Conservation (phyloP, 768 basidiomycete genomes). For the Cantharellus cinnabarinus region DNA sequence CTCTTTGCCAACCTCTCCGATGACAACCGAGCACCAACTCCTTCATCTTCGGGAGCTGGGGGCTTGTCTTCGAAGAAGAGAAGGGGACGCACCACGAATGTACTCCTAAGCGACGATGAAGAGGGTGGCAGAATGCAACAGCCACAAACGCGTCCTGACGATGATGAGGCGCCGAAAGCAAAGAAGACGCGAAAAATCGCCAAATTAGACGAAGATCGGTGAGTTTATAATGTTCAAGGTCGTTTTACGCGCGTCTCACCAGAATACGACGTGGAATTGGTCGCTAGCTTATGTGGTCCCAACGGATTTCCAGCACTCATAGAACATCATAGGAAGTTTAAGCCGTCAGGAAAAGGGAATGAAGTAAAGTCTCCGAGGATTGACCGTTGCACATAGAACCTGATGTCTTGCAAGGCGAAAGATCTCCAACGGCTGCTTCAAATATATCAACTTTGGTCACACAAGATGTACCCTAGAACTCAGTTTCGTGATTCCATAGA, state of each 20-base stretch:
- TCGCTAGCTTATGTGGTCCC: constrained; percentile 36
- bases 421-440: constrained; percentile 67
- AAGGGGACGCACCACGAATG: not conserved
- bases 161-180: constrained; percentile 16
- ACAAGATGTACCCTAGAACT: constrained; percentile 75
- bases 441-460: constrained; percentile 88
- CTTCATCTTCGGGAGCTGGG: constrained; percentile 30
- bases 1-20: constrained; percentile 17
- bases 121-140: not conserved
- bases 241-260: not conserved
- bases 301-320: constrained; percentile 68
- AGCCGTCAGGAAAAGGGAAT: constrained; percentile 71
- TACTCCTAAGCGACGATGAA: not conserved
- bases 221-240: constrained; percentile 3
- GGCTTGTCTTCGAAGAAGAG: not conserved
- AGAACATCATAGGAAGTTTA: constrained; percentile 56
- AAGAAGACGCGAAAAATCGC: constrained; percentile 29
- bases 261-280: not conserved
- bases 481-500: constrained; percentile 73
- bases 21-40: constrained; percentile 23
- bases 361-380: constrained; percentile 35
- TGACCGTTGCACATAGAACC: not conserved
- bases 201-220: constrained; percentile 47
- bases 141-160: constrained; percentile 11
- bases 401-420: constrained; percentile 28